Evolutionary conservation across 495 filamentous ascomycete species (phyloP).

Genomic region (Tuber magnatum): DNA sequence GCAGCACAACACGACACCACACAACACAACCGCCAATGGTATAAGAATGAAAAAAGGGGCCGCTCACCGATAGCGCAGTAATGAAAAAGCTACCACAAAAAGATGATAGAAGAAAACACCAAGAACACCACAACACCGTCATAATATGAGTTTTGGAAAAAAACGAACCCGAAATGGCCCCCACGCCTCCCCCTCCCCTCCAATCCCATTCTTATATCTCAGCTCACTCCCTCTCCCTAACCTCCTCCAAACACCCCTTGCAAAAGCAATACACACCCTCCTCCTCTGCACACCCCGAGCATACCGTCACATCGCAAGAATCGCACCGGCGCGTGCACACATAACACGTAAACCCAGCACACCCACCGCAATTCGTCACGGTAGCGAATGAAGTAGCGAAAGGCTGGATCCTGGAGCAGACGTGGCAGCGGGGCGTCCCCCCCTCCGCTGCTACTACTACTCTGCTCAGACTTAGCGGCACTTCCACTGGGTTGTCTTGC

Average conservation of each 20-base stretch:
- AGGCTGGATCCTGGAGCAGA: constrained; percentile 32
- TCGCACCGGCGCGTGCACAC: constrained; percentile 34
- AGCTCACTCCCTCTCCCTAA: constrained; percentile 14
- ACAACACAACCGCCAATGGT: neutral
- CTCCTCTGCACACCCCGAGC: constrained; percentile 29
- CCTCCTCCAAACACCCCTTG: constrained; percentile 17
- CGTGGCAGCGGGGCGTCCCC: constrained; percentile 19
- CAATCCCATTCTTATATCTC: constrained; percentile 1
- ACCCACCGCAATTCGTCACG: constrained; percentile 24
- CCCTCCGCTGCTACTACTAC: neutral
- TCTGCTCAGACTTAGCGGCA: neutral
- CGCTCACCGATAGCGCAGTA: neutral
- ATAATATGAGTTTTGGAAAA: neutral
- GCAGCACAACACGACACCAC: neutral
- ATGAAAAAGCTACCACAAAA: neutral
- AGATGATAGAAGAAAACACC: constrained; percentile 7
- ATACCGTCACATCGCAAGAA: constrained; percentile 33
- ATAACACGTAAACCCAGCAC: constrained; percentile 22
- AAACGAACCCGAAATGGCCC: neutral
- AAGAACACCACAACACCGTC: neutral
- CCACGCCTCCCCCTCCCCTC: neutral
- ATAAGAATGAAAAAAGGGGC: constrained; percentile 11
- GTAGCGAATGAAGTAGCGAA: constrained; percentile 27
- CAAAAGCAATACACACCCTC: constrained; percentile 37
- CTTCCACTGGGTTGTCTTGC: neutral